Evolutionary conservation across 257 asterid genomes (phyloP).

Genomic region (Solanum piurae): DNA sequence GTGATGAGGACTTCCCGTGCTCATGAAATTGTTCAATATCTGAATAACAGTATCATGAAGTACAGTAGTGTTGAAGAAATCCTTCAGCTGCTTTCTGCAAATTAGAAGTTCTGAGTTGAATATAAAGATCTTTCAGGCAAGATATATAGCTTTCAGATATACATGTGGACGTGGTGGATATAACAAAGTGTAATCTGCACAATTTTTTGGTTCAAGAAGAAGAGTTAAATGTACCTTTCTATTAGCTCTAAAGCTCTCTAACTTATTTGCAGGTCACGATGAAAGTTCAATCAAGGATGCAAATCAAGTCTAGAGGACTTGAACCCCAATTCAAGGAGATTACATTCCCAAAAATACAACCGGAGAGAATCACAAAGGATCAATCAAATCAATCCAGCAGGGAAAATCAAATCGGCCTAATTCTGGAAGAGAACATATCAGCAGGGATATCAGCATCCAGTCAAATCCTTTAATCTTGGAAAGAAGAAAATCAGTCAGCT

Average conservation of each 20-base stretch:
- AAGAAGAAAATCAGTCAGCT: not conserved
- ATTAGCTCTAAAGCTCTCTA: not conserved
- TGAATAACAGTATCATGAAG: not conserved
- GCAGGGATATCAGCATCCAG: not conserved
- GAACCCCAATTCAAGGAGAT: not conserved
- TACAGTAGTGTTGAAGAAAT: not conserved
- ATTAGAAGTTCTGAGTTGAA: not conserved
- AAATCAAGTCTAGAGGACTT: too few species aligned
- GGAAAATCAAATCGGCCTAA: not conserved
- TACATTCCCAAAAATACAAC: not conserved
- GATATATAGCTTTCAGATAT: not conserved
- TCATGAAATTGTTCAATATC: not conserved
- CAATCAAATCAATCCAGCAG: not conserved
- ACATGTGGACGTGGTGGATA: not conserved
- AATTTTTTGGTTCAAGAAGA: not conserved
- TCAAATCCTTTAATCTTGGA: not conserved
- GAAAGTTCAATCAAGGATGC: not conserved
- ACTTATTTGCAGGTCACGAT: not conserved
- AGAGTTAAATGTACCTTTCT: not conserved
- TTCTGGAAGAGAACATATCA: not conserved
- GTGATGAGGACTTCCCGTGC: not conserved
- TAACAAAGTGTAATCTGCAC: not conserved
- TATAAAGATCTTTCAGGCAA: not conserved
- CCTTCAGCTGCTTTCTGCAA: not conserved
- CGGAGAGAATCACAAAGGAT: not conserved